Evolutionary conservation across 2,329 filamentous ascomycete genomes (phyloP).

Genomic region (Curvularia sp.): DNA sequence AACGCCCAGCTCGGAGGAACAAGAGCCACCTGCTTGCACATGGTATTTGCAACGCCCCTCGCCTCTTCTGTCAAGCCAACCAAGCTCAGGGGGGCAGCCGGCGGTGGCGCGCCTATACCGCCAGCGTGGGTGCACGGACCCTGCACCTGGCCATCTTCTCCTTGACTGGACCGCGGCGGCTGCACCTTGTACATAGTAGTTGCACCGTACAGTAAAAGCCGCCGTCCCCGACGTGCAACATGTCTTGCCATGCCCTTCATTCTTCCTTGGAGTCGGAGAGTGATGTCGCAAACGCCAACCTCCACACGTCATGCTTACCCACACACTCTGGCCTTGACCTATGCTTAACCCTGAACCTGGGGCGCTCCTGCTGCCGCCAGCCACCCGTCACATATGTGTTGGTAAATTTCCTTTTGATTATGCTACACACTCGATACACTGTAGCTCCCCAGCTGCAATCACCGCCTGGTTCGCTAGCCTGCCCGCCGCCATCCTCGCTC

Average conservation of each 20-base stretch:
- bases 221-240: neutral
- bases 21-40: conserved; percentile 7
- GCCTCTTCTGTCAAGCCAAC: neutral
- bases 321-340: neutral
- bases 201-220: neutral
- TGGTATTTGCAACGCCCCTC: neutral
- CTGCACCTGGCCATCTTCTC: conserved; percentile 4
- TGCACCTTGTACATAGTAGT: conserved; percentile 10
- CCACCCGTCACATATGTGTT: conserved; percentile 4
- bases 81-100: conserved; percentile 20
- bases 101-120: conserved; percentile 17
- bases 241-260: neutral
- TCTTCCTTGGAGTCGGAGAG: neutral
- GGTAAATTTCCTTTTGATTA: conserved; percentile 9
- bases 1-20: conserved; percentile 1
- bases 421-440: neutral
- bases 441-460: conserved; percentile 11
- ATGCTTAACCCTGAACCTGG: neutral
- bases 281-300: neutral
- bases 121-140: conserved; percentile 17
- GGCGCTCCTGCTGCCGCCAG: conserved; percentile 3
- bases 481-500: no score
- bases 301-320: conserved; percentile 7
- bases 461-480: conserved; percentile 4
- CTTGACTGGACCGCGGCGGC: conserved; percentile 11